A percentile compares a stretch with the other conserved stretches of the same genome.
Conservation (phyloP, 768 basidiomycete species). For the Boletus pseudopeckii region DNA sequence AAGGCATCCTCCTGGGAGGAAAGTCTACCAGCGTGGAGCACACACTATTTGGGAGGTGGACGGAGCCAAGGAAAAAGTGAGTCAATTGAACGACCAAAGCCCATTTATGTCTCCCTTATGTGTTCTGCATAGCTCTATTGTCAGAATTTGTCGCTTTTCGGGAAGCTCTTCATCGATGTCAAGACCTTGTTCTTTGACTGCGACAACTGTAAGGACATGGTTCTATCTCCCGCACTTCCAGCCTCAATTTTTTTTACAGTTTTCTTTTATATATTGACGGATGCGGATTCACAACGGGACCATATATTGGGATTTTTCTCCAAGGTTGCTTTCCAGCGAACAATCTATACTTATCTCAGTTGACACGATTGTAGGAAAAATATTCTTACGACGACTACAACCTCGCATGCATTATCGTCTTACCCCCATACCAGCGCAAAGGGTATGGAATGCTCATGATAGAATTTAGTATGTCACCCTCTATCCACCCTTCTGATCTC, state of each 20-base stretch:
- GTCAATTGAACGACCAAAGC: conserved; percentile 11
- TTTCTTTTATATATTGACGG: conserved; percentile 89
- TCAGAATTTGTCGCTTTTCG: conserved; percentile 92
- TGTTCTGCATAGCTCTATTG: conserved; percentile 72
- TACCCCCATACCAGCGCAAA: conserved; percentile 88
- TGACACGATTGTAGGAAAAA: conserved; percentile 63
- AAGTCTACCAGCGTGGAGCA: conserved; percentile 87
- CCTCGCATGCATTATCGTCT: conserved; percentile 91
- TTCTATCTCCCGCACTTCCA: background rate
- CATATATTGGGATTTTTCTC: conserved; percentile 76
- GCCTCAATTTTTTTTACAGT: conserved; percentile 36
- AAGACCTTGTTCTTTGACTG: conserved; percentile 93
- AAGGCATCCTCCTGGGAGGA: conserved; percentile 78
- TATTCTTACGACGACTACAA: conserved; percentile 96
- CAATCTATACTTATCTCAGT: background rate
- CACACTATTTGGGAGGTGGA: conserved; percentile 96
- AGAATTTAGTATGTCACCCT: conserved; percentile 82
- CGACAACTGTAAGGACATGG: conserved; percentile 65
- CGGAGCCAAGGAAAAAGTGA: conserved; percentile 78
- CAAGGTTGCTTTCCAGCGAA: conserved; percentile 39
- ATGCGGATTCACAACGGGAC: conserved; percentile 73
- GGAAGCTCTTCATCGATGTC: conserved; percentile 98
- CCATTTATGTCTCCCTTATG: background rate
- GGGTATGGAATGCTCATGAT: conserved; percentile 96
- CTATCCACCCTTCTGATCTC: background rate